phyloP scores from a whole-genome alignment of 805 yeast genomes.

The Isabelozyma gotoi region DNA sequence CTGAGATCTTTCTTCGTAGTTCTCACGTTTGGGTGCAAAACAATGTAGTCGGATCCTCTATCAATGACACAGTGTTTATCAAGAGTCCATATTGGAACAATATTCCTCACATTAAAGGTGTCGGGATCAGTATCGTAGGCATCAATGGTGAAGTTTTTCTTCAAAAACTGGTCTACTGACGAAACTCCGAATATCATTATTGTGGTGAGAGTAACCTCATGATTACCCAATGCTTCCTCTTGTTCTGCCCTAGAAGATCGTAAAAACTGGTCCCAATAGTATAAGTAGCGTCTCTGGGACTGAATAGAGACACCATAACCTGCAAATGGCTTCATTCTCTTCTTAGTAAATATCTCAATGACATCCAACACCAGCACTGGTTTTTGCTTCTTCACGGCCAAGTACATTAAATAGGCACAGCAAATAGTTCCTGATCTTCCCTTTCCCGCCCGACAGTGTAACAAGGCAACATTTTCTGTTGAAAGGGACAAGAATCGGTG shows the following conservation, averaged over 20 bases:
- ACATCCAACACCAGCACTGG: slow-evolving; percentile 42
- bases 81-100: background rate
- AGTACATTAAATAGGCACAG: slow-evolving; percentile 66
- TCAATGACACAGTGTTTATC: background rate
- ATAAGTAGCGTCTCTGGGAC: slow-evolving; percentile 67
- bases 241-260: background rate
- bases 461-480: slow-evolving; percentile 52
- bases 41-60: background rate
- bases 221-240: background rate
- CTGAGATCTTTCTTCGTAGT: background rate
- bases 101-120: too few relatives aligned
- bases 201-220: slow-evolving; percentile 1
- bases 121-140: background rate
- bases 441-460: slow-evolving; percentile 91
- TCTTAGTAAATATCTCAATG: slow-evolving; percentile 48
- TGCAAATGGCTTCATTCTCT: slow-evolving; percentile 56
- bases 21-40: background rate
- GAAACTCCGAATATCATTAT: background rate
- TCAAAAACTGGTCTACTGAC: background rate
- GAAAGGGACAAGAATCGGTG: slow-evolving; percentile 34
- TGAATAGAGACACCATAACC: slow-evolving; percentile 69
- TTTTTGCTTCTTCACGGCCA: slow-evolving; percentile 18
- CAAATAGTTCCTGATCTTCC: slow-evolving; percentile 84
- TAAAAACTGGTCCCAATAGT: slow-evolving; percentile 45
- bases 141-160: background rate